A percentile compares a stretch with the other conserved stretches of the same genome.
phyloP scores from a whole-genome alignment of 441 rosid species.

The Pelargonium cotyledonis region DNA sequence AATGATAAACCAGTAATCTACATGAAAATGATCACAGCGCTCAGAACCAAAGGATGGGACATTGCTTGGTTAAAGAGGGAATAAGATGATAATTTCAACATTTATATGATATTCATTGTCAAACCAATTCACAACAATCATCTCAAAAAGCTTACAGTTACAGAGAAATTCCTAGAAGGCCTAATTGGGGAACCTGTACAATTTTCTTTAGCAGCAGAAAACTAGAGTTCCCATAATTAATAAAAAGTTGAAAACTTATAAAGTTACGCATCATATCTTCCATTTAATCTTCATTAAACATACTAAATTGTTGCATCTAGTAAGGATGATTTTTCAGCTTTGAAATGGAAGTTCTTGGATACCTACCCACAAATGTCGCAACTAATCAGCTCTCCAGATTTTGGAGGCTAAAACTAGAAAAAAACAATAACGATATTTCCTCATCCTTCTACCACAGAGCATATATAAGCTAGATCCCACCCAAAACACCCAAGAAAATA shows the following conservation, averaged over 20 bases:
- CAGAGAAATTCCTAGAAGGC: not conserved
- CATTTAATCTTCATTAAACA: not conserved
- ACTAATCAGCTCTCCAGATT: not conserved
- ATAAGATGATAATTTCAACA: not conserved
- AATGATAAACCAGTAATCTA: not conserved
- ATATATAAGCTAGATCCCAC: not conserved
- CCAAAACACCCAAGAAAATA: not conserved
- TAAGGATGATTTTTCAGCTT: not conserved
- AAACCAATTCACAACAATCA: not conserved
- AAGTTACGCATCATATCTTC: too few species aligned
- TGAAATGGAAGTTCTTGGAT: not conserved
- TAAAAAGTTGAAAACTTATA: too few species aligned
- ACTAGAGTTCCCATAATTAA: too few species aligned
- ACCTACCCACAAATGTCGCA: not conserved
- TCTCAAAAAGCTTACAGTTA: not conserved
- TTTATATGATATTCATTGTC: not conserved
- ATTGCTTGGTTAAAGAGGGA: not conserved
- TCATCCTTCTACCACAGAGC: not conserved
- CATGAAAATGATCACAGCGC: not conserved
- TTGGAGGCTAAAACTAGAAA: not conserved
- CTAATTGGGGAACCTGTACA: not conserved
- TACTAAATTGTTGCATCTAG: not conserved
- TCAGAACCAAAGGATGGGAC: not conserved
- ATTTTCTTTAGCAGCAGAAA: not conserved
- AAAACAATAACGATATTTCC: not conserved